These are phyloP conservation scores for Bassia scoparia DNA, from an alignment of 148 eudicot genomes.

Conservation along the genomic window DNA sequence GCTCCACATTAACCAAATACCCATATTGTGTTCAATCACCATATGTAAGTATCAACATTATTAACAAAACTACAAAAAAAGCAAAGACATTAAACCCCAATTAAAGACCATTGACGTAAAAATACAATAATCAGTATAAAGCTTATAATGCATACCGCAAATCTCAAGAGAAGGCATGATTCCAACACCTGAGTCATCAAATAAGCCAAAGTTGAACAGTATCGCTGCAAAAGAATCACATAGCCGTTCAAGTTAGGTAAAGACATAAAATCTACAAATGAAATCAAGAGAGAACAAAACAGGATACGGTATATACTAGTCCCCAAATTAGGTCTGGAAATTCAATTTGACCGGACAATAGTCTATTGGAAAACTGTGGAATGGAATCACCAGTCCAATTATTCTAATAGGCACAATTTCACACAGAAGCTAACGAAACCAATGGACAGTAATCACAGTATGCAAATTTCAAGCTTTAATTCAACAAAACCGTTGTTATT, in stretches of 20 bases:
- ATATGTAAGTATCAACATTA: not conserved
- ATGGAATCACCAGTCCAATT: no score
- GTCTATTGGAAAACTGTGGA: no score
- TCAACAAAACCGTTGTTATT: no score
- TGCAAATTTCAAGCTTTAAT: no score
- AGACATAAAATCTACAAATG: not conserved
- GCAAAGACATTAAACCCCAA: not conserved
- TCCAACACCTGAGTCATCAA: conserved; percentile 42
- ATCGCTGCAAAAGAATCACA: conserved; percentile 31
- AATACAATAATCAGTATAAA: not conserved
- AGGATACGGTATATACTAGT: no score
- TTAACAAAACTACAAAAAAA: not conserved
- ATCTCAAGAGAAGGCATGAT: conserved; percentile 40
- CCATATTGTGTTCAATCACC: not conserved
- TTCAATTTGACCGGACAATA: no score
- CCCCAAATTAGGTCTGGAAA: no score
- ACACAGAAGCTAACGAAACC: no score
- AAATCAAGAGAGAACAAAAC: not conserved
- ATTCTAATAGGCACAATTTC: no score
- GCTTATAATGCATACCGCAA: conserved; percentile 29
- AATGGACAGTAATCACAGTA: no score
- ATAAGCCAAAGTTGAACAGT: conserved; percentile 41
- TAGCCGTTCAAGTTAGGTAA: not conserved
- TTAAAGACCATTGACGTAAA: not conserved
- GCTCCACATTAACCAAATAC: not conserved